Evolutionary conservation across 108 stramenopile genomes (phyloP), one percentile per base, ranked within the genome.

Genomic region (Cyclostephanos invisitatus): DNA sequence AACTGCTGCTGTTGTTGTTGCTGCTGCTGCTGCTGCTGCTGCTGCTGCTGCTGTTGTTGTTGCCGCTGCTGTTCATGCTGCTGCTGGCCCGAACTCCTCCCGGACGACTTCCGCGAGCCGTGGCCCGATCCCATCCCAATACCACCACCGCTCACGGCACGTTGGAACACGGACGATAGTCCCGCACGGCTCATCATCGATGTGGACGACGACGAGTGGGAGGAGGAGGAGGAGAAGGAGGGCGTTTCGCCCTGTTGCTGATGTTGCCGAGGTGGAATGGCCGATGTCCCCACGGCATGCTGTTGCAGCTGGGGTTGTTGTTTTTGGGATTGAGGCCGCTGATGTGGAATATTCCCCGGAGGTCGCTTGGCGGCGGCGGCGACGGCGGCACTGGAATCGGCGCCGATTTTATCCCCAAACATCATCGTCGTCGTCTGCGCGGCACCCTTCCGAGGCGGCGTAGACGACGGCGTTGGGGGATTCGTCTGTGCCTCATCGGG

Each of bases 161-260:
- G 67, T 68, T 79, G 78, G 20, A 79, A 72, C 71, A 72, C 68
- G 60, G 78, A 79, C 3, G 78, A 51, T 35, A 79, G 57, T 22
- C 78, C 78, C 10, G 71, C 67, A 20, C 78, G 64, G 50, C 70
- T 71, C 69, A 78, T 71, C 32, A 77, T 21, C 35, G 68, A 65
- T 0, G 63, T 61, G 28, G 51, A 59, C 1, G 70, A 27, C 18
- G 70, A 37, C 0, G 74, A 25, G 0, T 70, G 57, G 7, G 60
- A 54, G 28, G 64, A 5, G 7, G 37, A 37, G 0, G 74, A 25
- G 0, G 75, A 64, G 7, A 50, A 54, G 28, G 64, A 5, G 7
- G 37, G 32, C n/a, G 0, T 7, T n/a, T 18, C 14, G 35, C 15
- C 58, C 8, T 32, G 66, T 54, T 46, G 72, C 65, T 56, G 55